Evolutionary conservation across 495 filamentous ascomycete genomes (phyloP).

Genomic region (Tirmania nivea): DNA sequence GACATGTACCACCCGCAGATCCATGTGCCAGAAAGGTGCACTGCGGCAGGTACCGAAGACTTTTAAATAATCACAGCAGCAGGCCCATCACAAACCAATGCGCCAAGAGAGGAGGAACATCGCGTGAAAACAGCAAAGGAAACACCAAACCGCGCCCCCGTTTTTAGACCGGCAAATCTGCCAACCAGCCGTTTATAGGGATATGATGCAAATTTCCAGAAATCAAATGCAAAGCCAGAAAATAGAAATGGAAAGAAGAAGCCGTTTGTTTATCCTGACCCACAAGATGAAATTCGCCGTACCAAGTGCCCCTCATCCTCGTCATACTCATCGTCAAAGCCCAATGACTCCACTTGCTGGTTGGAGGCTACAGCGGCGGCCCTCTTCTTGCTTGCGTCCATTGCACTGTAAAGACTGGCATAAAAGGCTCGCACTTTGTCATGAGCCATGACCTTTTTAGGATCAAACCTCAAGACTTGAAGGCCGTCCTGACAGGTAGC

Average conservation of each 20-base stretch:
- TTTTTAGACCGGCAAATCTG: too few species aligned
- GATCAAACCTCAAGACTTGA: slow-evolving; percentile 75
- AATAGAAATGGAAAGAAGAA: not conserved
- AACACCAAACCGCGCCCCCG: too few species aligned
- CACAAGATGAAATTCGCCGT: not conserved
- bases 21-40: too few species aligned
- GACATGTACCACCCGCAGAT: too few species aligned
- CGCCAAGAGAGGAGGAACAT: too few species aligned
- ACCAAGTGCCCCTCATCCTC: not conserved
- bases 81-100: too few species aligned
- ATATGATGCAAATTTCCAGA: not conserved
- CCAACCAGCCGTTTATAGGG: too few species aligned
- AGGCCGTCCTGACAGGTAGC: slow-evolving; percentile 73
- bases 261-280: too few species aligned
- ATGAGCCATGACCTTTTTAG: slow-evolving; percentile 84
- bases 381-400: slow-evolving; percentile 13
- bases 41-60: too few species aligned
- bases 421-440: slow-evolving; percentile 73
- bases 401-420: slow-evolving; percentile 42
- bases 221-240: not conserved
- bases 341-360: too few species aligned
- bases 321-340: not conserved
- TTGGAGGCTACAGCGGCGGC: not conserved
- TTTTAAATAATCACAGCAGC: too few species aligned
- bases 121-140: too few species aligned